Evolutionary conservation across 306 rosid genomes (phyloP).

Genomic region (Vigna hirtella): DNA sequence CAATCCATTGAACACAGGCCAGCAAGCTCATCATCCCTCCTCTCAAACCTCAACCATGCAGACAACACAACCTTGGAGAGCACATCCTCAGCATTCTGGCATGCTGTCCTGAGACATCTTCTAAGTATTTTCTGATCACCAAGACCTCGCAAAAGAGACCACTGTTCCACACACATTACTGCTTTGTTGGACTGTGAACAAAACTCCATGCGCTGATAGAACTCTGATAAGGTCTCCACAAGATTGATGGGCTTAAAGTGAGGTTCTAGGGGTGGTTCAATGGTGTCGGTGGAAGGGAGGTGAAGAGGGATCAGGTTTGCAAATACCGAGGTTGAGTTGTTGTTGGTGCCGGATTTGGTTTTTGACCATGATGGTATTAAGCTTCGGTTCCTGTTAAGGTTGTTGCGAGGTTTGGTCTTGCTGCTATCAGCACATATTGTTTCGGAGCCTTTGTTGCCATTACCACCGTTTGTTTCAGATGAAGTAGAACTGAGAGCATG

Average conservation of each 20-base stretch:
- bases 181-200: slow-evolving; percentile 58
- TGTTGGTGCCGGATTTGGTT: slow-evolving; percentile 56
- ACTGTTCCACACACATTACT: slow-evolving; percentile 62
- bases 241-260: slow-evolving; percentile 65
- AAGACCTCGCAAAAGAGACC: slow-evolving; percentile 58
- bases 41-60: slow-evolving; percentile 79
- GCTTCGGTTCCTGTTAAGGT: slow-evolving; percentile 51
- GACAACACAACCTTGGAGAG: slow-evolving; percentile 74
- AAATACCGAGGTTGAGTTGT: slow-evolving; percentile 49
- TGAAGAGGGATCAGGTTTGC: slow-evolving; percentile 55
- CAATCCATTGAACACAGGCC: slow-evolving; percentile 69
- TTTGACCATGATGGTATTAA: slow-evolving; percentile 59
- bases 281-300: slow-evolving; percentile 62
- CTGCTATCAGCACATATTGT: slow-evolving; percentile 36
- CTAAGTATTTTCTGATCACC: slow-evolving; percentile 76
- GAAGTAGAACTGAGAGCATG: slow-evolving; percentile 66
- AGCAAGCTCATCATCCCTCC: slow-evolving; percentile 82
- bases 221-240: slow-evolving; percentile 63
- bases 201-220: slow-evolving; percentile 57
- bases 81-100: slow-evolving; percentile 67
- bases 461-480: slow-evolving; percentile 49
- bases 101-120: slow-evolving; percentile 66
- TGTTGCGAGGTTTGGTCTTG: slow-evolving; percentile 54
- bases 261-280: slow-evolving; percentile 77
- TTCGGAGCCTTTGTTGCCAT: slow-evolving; percentile 41